A percentile compares a stretch with the other conserved stretches of the same genome.
These are phyloP conservation scores for Cryomyces minteri DNA, from an alignment of 495 filamentous ascomycete genomes.

Conservation along the genomic window DNA sequence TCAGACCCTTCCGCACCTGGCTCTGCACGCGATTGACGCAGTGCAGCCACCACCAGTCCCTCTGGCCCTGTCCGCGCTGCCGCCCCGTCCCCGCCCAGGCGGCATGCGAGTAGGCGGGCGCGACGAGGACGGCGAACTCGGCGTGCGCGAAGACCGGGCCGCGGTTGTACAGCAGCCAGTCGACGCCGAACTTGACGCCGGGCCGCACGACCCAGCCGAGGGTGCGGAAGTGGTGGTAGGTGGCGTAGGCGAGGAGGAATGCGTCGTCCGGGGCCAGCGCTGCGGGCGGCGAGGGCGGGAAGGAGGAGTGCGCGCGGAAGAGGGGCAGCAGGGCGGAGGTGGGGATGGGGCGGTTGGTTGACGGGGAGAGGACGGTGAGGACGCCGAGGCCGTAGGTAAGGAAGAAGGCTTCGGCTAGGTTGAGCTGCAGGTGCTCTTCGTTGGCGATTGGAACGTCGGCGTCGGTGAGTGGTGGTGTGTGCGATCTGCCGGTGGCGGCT, in stretches of 20 bases:
- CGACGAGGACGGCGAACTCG: slow-evolving; percentile 69
- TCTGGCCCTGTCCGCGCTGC: slow-evolving; percentile 26
- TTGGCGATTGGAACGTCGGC: slow-evolving; percentile 29
- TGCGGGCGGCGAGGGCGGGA: slow-evolving; percentile 33
- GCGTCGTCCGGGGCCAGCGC: slow-evolving; percentile 44
- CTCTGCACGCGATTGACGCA: slow-evolving; percentile 79
- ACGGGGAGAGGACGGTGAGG: slow-evolving; percentile 39
- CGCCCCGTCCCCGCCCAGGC: slow-evolving; percentile 45
- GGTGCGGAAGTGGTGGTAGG: slow-evolving; percentile 93
- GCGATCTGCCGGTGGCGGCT: too few relatives aligned
- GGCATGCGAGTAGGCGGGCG: slow-evolving; percentile 62
- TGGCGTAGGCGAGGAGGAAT: slow-evolving; percentile 71
- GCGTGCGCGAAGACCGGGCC: slow-evolving; percentile 89
- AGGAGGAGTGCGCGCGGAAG: slow-evolving; percentile 49
- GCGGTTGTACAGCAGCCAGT: slow-evolving; percentile 87
- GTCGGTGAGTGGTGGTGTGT: neutral
- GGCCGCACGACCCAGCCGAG: slow-evolving; percentile 90
- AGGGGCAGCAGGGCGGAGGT: slow-evolving; percentile 37
- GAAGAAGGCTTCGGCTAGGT: slow-evolving; percentile 84
- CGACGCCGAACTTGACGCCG: slow-evolving; percentile 86
- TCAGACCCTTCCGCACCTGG: slow-evolving; percentile 73
- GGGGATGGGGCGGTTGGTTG: slow-evolving; percentile 16
- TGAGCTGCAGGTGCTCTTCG: slow-evolving; percentile 82
- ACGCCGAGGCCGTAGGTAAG: slow-evolving; percentile 64
- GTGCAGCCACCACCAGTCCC: slow-evolving; percentile 84